A percentile compares a stretch with the other conserved stretches of the same genome.
Conservation (phyloP, 805 yeast genomes). For the Scheffersomyces ergatensis region DNA sequence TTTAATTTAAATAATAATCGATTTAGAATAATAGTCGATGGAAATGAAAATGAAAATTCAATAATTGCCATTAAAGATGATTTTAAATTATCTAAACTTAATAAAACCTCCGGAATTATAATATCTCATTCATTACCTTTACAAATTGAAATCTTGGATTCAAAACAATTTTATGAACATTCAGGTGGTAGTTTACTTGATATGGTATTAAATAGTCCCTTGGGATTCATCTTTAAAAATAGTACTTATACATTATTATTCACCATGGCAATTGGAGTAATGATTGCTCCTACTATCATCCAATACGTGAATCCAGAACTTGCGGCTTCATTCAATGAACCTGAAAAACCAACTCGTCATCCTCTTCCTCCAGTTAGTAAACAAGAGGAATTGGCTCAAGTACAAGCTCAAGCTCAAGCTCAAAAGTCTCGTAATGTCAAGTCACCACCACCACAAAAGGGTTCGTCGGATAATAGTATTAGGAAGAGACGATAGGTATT, state of each 20-base stretch:
- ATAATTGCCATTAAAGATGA: constrained; percentile 21
- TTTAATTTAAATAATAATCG: constrained; percentile 23
- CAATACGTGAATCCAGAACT: constrained; percentile 33
- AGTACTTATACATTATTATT: constrained; percentile 33
- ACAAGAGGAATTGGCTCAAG: neutral
- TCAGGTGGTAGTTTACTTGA: constrained; percentile 26
- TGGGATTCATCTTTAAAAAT: constrained; percentile 40
- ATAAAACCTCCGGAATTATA: constrained; percentile 13
- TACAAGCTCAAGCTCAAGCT: neutral
- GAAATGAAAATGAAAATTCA: constrained; percentile 7
- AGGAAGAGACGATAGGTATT: constrained; percentile 1
- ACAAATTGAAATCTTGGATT: constrained; percentile 13
- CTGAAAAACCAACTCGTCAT: neutral
- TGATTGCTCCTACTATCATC: constrained; percentile 31
- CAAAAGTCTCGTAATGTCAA: neutral
- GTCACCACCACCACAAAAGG: too few species aligned
- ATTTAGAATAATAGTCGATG: constrained; percentile 23
- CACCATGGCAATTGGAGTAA: constrained; percentile 21
- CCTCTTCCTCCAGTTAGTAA: neutral
- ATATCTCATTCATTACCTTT: constrained; percentile 17
- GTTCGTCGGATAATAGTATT: constrained; percentile 4
- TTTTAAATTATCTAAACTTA: constrained; percentile 13
- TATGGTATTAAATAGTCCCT: constrained; percentile 37
- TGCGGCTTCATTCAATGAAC: constrained; percentile 22
- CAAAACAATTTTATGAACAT: constrained; percentile 33